These are phyloP conservation scores for Coix lacrymajobi DNA, from an alignment of 176 grass and related monocot species.

Conservation along the genomic window DNA sequence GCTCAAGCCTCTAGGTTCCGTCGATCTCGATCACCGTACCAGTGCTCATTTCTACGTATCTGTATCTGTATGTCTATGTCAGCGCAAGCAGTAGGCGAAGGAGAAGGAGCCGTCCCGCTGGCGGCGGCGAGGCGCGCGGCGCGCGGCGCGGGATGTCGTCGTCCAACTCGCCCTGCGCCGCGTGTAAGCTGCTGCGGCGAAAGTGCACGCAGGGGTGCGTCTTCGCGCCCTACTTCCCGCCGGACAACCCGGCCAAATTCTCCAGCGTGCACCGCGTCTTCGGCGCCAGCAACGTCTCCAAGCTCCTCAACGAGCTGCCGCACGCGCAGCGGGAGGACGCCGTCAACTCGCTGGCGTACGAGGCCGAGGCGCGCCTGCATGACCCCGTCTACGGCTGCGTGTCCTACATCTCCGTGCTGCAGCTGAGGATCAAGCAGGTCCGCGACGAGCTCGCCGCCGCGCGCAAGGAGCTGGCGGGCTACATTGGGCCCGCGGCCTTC, in stretches of 20 bases:
- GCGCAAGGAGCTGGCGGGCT: constrained; percentile 68
- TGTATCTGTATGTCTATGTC: too few species aligned
- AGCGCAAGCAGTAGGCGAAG: neutral
- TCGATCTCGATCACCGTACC: neutral
- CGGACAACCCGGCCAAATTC: constrained; percentile 74
- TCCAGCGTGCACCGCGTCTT: constrained; percentile 89
- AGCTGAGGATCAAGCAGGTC: constrained; percentile 56
- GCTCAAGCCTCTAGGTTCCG: neutral
- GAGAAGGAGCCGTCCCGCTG: neutral
- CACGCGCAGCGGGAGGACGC: constrained; percentile 69
- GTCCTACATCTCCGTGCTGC: constrained; percentile 71
- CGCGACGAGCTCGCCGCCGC: constrained; percentile 45
- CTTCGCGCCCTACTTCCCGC: constrained; percentile 94
- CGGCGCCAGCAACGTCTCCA: constrained; percentile 91
- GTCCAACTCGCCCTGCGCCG: constrained; percentile 85
- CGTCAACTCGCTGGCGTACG: constrained; percentile 81
- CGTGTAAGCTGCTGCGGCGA: constrained; percentile 80
- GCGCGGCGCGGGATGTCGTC: constrained; percentile 14
- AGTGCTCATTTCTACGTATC: neutral
- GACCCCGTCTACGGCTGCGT: constrained; percentile 94
- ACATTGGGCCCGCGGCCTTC: constrained; percentile 53
- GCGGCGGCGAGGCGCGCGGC: too few species aligned
- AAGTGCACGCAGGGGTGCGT: constrained; percentile 88
- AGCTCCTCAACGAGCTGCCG: constrained; percentile 67
- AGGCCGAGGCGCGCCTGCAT: constrained; percentile 64